Base-by-base conservation (phyloP, 2,329 filamentous ascomycete genomes). In the Fusarium sp. region DNA sequence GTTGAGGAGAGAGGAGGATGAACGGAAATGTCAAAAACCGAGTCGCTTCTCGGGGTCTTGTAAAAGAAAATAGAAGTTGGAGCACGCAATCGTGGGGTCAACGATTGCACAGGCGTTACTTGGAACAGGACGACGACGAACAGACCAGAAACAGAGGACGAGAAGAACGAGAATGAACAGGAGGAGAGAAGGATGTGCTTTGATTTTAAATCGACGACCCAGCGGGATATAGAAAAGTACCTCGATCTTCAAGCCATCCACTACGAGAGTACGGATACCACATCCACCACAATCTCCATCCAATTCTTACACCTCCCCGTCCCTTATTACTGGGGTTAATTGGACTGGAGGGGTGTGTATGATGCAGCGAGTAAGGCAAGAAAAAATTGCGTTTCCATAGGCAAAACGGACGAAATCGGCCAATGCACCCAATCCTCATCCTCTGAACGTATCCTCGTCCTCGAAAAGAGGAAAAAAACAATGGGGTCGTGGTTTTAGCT, bases 51-150 rank as follows among this genome's bases (percentile, higher is more conserved):
- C 58, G 54, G 53, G 48, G 48, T 47, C 67, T 67, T 62, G 69
- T 64, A 26, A 50, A 61, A 70, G 66, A 68, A 61, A 66, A 62
- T 58, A 50, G 59, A 61, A 54, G 60, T 62, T 44, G 68, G 68
- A 77, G 79, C 78, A 80, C 79, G 78, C 79, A 81, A 81, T 81
- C 74, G 78, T 76, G 73, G 77, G 77, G 71, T 59, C 57, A 70
- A 72, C 68, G 77, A 73, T 64, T 74, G 67, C 45, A 68, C 66
- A 55, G 54, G 64, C 63, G 62, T 66, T 72, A 70, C 38, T 61
- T 39, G 39, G 54, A 48, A n/a, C 36, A 61, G 48, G 63, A 51
- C 60, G 36, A 60, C 54, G 42, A 58, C 56, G 58, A 62, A 63
- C 50, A 64, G 53, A 61, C 68, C 38, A 51, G 70, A 50, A 61